Percentiles rank a stretch among this genome's conserved stretches.
These are phyloP conservation scores for Podospora australis DNA, from an alignment of 495 filamentous ascomycete species.

Conservation along the genomic window DNA sequence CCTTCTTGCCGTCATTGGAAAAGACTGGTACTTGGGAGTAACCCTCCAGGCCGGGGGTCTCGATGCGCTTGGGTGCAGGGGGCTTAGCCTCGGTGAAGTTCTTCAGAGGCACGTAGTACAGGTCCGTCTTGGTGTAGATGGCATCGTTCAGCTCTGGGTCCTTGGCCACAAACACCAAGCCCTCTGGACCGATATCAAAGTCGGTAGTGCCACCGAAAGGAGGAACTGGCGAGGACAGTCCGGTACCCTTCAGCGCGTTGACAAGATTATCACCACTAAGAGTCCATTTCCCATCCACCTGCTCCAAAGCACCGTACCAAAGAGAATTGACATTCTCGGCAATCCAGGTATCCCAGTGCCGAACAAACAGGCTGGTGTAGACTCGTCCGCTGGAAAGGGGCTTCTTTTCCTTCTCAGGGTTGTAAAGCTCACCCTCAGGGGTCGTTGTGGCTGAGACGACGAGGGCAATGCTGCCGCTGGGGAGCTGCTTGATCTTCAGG, in stretches of 20 bases:
- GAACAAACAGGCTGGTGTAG: conserved; percentile 64
- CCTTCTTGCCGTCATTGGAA: conserved; percentile 61
- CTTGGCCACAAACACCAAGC: conserved; percentile 77
- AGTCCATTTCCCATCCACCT: conserved; percentile 33
- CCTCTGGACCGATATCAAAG: conserved; percentile 49
- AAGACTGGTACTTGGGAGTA: conserved; percentile 72
- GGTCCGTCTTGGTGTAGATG: conserved; percentile 70
- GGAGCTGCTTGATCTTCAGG: conserved; percentile 59
- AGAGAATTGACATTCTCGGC: conserved; percentile 64
- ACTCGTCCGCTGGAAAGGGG: conserved; percentile 55
- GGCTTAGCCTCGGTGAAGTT: conserved; percentile 48
- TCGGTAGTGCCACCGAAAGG: conserved; percentile 50
- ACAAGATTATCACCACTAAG: conserved; percentile 37
- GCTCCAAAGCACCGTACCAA: conserved; percentile 63
- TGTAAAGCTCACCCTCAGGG: conserved; percentile 55
- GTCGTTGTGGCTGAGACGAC: conserved; percentile 58
- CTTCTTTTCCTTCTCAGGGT: conserved; percentile 49
- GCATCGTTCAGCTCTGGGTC: conserved; percentile 74
- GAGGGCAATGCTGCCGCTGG: conserved; percentile 60
- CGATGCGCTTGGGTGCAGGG: conserved; percentile 37
- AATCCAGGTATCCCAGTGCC: conserved; percentile 71
- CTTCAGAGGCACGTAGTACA: conserved; percentile 65
- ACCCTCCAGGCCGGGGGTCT: conserved; percentile 52
- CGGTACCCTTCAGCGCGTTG: conserved; percentile 53
- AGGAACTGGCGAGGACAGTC: conserved; percentile 55